phyloP scores from a whole-genome alignment of 2,329 filamentous ascomycete species.

The Onygenales sp. region DNA sequence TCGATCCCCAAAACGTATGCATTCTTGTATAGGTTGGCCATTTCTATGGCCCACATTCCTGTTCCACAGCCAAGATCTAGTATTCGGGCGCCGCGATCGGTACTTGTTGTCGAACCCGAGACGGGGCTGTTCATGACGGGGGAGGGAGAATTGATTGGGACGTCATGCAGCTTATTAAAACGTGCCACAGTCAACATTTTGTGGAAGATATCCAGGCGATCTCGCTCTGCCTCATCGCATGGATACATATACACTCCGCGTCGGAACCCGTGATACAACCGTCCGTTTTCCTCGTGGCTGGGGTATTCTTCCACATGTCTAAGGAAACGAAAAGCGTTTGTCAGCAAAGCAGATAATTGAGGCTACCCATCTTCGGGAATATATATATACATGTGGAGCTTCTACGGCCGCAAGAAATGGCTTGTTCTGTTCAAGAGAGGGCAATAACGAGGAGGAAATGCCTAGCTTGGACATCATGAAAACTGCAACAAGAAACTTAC shows the following conservation, averaged over 20 bases:
- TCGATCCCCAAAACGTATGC: slow-evolving; percentile 55
- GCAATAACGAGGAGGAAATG: not conserved
- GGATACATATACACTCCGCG: slow-evolving; percentile 66
- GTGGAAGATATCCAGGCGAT: slow-evolving; percentile 74
- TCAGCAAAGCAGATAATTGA: not conserved
- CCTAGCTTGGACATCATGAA: not conserved
- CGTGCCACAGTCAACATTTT: slow-evolving; percentile 62
- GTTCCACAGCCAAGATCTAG: slow-evolving; percentile 72
- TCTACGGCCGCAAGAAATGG: not conserved
- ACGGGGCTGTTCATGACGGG: not conserved
- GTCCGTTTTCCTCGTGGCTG: slow-evolving; percentile 55
- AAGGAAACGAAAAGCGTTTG: slow-evolving; percentile 5
- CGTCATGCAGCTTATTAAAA: slow-evolving; percentile 34
- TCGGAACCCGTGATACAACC: slow-evolving; percentile 59
- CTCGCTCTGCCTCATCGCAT: slow-evolving; percentile 67
- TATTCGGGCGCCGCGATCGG: slow-evolving; percentile 32
- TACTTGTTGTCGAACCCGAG: slow-evolving; percentile 3
- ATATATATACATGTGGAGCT: not conserved
- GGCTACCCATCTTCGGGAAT: not conserved
- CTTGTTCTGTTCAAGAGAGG: not conserved
- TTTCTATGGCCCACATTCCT: slow-evolving; percentile 83
- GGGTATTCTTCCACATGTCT: slow-evolving; percentile 29
- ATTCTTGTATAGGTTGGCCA: slow-evolving; percentile 58
- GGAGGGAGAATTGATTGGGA: slow-evolving; percentile 18
- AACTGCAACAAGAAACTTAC: not conserved